Evolutionary conservation across 305 asterid genomes (phyloP).

Genomic region (Fraxinus ornus): DNA sequence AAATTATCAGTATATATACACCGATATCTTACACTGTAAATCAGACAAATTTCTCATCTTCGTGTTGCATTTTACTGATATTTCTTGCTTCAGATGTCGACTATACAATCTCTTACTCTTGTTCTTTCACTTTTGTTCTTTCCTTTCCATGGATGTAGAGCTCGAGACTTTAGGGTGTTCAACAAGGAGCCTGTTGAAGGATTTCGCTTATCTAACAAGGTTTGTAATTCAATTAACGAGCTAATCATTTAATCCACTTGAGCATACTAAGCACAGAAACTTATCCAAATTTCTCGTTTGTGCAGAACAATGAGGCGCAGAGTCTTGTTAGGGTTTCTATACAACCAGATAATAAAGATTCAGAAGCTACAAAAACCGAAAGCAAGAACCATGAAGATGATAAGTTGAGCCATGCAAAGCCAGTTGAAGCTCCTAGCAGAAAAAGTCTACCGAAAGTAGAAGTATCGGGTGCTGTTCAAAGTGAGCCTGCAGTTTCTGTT

Average conservation of each 20-base stretch:
- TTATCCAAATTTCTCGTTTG: neutral
- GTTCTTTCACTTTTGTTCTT: slow-evolving; percentile 27
- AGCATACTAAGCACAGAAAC: neutral
- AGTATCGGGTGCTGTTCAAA: neutral
- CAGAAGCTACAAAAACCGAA: slow-evolving; percentile 5
- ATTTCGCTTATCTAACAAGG: slow-evolving; percentile 28
- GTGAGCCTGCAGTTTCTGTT: slow-evolving; percentile 15
- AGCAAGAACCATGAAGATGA: neutral
- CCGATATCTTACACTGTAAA: neutral
- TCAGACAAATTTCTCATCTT: neutral
- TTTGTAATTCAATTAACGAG: neutral
- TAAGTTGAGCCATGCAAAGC: neutral
- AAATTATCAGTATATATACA: neutral
- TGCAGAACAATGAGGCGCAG: slow-evolving; percentile 33
- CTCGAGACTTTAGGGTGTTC: slow-evolving; percentile 32
- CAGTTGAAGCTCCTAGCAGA: neutral
- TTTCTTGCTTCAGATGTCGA: slow-evolving; percentile 37
- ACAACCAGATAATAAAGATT: slow-evolving; percentile 8
- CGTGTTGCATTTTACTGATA: slow-evolving; percentile 8
- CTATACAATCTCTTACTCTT: slow-evolving; percentile 19
- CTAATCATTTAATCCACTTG: neutral
- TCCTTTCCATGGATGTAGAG: slow-evolving; percentile 37
- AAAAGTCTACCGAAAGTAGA: neutral
- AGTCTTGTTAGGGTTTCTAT: slow-evolving; percentile 29
- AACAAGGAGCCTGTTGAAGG: slow-evolving; percentile 14